Conservation (phyloP, 1,284 basidiomycete genomes). For the Fomes fomentarius region DNA sequence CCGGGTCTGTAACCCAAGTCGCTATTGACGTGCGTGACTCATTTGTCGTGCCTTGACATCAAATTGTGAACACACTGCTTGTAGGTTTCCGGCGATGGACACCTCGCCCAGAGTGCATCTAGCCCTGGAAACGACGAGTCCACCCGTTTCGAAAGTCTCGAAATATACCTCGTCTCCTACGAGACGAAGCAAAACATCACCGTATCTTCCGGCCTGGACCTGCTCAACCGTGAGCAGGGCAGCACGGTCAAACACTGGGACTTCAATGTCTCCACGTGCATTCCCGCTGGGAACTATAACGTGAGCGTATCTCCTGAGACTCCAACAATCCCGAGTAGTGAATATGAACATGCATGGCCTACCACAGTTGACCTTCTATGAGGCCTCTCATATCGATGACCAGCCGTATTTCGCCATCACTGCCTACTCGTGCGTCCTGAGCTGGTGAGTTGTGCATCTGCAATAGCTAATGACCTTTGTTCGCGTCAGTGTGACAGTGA, state of each 20-base stretch:
- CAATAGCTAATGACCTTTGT: neutral
- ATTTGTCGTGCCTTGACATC: neutral
- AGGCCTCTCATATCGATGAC: constrained; percentile 43
- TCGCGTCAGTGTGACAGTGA: constrained; percentile 37
- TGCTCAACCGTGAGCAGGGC: constrained; percentile 45
- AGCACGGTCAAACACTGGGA: constrained; percentile 53
- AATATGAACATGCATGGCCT: no score
- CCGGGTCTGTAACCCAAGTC: constrained; percentile 43
- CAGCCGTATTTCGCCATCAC: constrained; percentile 47
- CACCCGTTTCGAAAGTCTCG: constrained; percentile 47
- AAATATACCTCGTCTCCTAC: constrained; percentile 53
- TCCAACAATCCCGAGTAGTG: no score
- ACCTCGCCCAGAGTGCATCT: constrained; percentile 41
- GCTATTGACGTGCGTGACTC: constrained; percentile 45
- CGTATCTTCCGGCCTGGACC: constrained; percentile 43
- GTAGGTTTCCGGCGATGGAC: constrained; percentile 53
- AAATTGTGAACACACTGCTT: neutral
- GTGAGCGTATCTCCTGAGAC: constrained; percentile 32
- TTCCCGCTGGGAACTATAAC: constrained; percentile 51
- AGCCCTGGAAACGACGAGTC: constrained; percentile 42
- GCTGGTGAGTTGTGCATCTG: neutral
- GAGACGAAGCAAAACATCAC: constrained; percentile 47
- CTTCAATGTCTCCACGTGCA: constrained; percentile 46
- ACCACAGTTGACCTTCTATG: constrained; percentile 52
- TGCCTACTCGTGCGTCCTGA: constrained; percentile 37